A percentile compares a stretch with the other conserved stretches of the same genome.
Conservation (phyloP, 2,329 filamentous ascomycete species). For the Aspergillus tanneri region DNA sequence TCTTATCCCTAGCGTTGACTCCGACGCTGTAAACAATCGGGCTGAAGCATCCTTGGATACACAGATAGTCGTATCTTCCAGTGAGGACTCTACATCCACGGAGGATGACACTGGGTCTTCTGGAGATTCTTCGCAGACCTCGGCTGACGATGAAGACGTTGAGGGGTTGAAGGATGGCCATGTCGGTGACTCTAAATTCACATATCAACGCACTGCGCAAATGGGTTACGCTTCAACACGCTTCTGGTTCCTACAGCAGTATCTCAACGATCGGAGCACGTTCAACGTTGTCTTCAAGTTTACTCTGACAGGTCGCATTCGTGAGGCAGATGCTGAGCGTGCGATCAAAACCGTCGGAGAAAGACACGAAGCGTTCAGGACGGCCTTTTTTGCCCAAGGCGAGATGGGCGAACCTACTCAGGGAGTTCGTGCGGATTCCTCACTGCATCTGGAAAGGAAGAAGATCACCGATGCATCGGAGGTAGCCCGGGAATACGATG, state of each 20-base stretch:
- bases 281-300: slow-evolving; percentile 22
- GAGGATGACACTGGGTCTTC: too few relatives aligned
- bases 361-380: slow-evolving; percentile 31
- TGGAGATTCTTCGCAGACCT: too few relatives aligned
- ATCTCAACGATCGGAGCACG: slow-evolving; percentile 20
- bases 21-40: too few relatives aligned
- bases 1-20: too few relatives aligned
- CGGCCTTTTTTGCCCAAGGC: slow-evolving; percentile 20
- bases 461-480: slow-evolving; percentile 23
- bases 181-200: too few relatives aligned
- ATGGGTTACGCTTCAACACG: slow-evolving; percentile 37
- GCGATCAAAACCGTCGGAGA: slow-evolving; percentile 18
- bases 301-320: slow-evolving; percentile 19
- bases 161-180: too few relatives aligned
- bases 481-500: slow-evolving; percentile 19
- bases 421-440: slow-evolving; percentile 25
- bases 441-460: slow-evolving; percentile 27
- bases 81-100: too few relatives aligned
- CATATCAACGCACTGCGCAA: too few relatives aligned
- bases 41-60: too few relatives aligned
- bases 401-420: slow-evolving; percentile 17
- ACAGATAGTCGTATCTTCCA: too few relatives aligned
- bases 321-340: slow-evolving; percentile 12
- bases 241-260: slow-evolving; percentile 37
- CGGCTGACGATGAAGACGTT: too few relatives aligned